phyloP scores from a whole-genome alignment of 768 basidiomycete genomes.

The Rhodotorula toruloides region DNA sequence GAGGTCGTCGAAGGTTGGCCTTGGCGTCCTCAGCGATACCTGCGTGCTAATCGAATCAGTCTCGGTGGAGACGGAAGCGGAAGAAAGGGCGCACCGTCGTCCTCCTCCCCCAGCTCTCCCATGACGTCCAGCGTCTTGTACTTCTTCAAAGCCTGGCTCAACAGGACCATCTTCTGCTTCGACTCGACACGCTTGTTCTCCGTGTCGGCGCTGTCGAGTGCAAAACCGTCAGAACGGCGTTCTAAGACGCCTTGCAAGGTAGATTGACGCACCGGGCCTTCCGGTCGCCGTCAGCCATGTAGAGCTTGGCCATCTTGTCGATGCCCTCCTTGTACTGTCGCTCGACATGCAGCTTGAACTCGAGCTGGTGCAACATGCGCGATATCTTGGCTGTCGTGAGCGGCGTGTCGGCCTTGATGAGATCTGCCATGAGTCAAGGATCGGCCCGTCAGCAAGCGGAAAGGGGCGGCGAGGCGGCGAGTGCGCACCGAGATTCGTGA shows the following conservation, averaged over 20 bases:
- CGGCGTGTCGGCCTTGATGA: slow-evolving; percentile 96
- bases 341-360: slow-evolving; percentile 98
- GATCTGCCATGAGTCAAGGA: slow-evolving; percentile 52
- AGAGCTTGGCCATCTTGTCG: slow-evolving; percentile 97
- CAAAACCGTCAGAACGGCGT: background rate
- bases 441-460: background rate
- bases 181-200: slow-evolving; percentile 90
- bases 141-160: slow-evolving; percentile 83
- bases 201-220: slow-evolving; percentile 62
- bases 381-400: slow-evolving; percentile 94
- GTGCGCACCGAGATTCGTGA: slow-evolving; percentile 34
- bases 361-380: slow-evolving; percentile 94
- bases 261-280: slow-evolving; percentile 61
- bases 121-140: slow-evolving; percentile 94
- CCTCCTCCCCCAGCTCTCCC: slow-evolving; percentile 64
- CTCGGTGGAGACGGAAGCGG: background rate
- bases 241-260: background rate
- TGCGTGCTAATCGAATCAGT: background rate
- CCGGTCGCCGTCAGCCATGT: slow-evolving; percentile 92
- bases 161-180: slow-evolving; percentile 90
- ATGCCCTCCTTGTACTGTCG: slow-evolving; percentile 96
- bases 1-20: slow-evolving; percentile 87
- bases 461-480: background rate
- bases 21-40: slow-evolving; percentile 78
- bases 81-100: slow-evolving; percentile 56